A percentile compares a stretch with the other conserved stretches of the same genome.
phyloP scores from a whole-genome alignment of 495 filamentous ascomycete genomes.

The Pseudevernia furfuracea region DNA sequence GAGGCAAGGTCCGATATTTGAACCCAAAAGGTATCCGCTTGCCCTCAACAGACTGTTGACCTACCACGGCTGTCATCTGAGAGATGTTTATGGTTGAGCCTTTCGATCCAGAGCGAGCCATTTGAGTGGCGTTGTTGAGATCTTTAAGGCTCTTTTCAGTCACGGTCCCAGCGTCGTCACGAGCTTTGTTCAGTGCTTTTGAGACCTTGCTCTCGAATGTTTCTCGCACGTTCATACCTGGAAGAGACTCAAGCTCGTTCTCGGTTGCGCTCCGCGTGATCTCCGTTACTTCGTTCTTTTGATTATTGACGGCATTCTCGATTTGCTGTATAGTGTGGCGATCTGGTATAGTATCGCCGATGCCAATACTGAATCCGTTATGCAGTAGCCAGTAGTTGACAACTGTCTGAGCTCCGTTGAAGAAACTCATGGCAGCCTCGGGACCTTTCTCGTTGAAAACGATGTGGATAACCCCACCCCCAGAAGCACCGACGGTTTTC shows the following conservation, averaged over 20 bases:
- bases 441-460: conserved; percentile 91
- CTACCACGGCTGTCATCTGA: conserved; percentile 96
- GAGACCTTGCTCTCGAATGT: conserved; percentile 96
- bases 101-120: conserved; percentile 94
- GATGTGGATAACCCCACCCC: conserved; percentile 85
- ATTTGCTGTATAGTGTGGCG: conserved; percentile 71
- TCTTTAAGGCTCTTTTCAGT: conserved; percentile 90
- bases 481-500: conserved; percentile 83
- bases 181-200: conserved; percentile 84
- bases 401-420: conserved; percentile 88
- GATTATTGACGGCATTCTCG: conserved; percentile 62
- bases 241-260: conserved; percentile 77
- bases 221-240: conserved; percentile 96
- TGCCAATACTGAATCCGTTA: conserved; percentile 95
- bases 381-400: conserved; percentile 98
- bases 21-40: conserved; percentile 99
- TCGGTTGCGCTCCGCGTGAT: conserved; percentile 71
- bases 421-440: conserved; percentile 81
- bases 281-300: conserved; percentile 70
- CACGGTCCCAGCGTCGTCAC: conserved; percentile 88
- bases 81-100: conserved; percentile 98
- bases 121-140: conserved; percentile 88
- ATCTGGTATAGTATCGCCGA: conserved; percentile 96
- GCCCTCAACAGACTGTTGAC: conserved; percentile 95
- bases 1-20: conserved; percentile 93